phyloP scores from a whole-genome alignment of 1,284 basidiomycete genomes.

The Meripilus lineatus region DNA sequence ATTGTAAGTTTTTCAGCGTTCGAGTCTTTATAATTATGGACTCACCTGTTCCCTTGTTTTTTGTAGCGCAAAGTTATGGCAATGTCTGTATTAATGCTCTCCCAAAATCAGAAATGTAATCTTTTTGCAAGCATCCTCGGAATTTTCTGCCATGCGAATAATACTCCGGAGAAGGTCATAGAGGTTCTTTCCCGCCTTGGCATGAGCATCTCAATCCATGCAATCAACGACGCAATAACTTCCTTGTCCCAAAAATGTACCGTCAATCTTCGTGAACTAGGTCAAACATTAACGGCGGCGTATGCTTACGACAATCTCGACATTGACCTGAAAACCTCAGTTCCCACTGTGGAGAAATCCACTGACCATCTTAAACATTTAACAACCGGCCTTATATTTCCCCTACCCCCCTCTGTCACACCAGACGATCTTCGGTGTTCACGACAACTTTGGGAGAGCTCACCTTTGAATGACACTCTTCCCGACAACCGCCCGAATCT shows the following conservation, averaged over 20 bases:
- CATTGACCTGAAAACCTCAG: conserved; percentile 16
- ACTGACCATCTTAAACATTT: conserved; percentile 19
- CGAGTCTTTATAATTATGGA: no score
- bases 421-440: conserved; percentile 26
- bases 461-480: neutral
- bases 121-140: neutral
- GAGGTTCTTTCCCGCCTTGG: neutral
- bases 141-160: neutral
- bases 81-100: neutral
- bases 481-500: neutral
- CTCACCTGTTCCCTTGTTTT: no score
- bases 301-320: conserved; percentile 32
- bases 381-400: conserved; percentile 24
- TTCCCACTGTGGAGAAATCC: conserved; percentile 22
- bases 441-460: conserved; percentile 25
- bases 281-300: conserved; percentile 15
- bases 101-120: conserved; percentile 1
- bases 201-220: neutral
- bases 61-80: neutral
- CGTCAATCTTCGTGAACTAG: conserved; percentile 14
- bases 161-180: neutral
- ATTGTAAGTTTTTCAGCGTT: neutral
- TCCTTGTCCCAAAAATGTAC: conserved; percentile 18
- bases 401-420: conserved; percentile 20
- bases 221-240: conserved; percentile 5